Evolutionary conservation across 495 filamentous ascomycete species (phyloP).

Genomic region (Penicillium chermesinum): DNA sequence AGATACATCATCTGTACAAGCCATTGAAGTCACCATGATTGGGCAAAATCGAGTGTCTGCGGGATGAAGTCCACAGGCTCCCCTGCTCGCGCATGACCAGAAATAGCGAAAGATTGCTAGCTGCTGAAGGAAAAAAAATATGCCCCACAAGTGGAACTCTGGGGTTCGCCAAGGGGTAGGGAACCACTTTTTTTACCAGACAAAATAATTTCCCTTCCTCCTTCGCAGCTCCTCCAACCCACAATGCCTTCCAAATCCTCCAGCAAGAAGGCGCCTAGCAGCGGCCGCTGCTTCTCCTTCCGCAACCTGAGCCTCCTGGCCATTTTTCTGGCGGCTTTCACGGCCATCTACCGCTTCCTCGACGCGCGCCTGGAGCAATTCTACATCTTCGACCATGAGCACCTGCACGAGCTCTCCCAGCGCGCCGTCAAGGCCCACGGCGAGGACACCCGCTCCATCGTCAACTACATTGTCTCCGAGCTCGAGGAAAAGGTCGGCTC

Average conservation of each 20-base stretch:
- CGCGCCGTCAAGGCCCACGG: slow-evolving; percentile 61
- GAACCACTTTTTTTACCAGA: too few species aligned
- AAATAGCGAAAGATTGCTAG: too few species aligned
- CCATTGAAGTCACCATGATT: too few species aligned
- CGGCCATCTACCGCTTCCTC: slow-evolving; percentile 56
- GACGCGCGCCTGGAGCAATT: slow-evolving; percentile 66
- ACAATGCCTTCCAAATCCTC: slow-evolving; percentile 28
- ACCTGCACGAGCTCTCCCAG: slow-evolving; percentile 64
- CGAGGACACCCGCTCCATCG: slow-evolving; percentile 64
- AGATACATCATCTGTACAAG: too few species aligned
- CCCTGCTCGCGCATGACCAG: too few species aligned
- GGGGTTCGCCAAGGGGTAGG: slow-evolving; percentile 15
- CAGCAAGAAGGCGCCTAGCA: slow-evolving; percentile 15
- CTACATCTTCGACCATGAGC: slow-evolving; percentile 67
- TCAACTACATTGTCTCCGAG: slow-evolving; percentile 55
- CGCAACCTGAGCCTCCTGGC: slow-evolving; percentile 51
- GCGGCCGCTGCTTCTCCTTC: slow-evolving; percentile 26
- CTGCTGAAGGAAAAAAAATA: neutral
- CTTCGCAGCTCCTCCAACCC: slow-evolving; percentile 1
- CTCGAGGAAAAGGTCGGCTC: slow-evolving; percentile 34
- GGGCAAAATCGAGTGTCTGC: too few species aligned
- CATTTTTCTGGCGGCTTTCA: slow-evolving; percentile 54
- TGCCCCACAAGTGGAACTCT: slow-evolving; percentile 18
- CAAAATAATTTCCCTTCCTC: neutral
- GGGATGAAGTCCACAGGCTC: too few species aligned